Evolutionary conservation across 306 rosid genomes (phyloP).

Genomic region (Quercus cerris): DNA sequence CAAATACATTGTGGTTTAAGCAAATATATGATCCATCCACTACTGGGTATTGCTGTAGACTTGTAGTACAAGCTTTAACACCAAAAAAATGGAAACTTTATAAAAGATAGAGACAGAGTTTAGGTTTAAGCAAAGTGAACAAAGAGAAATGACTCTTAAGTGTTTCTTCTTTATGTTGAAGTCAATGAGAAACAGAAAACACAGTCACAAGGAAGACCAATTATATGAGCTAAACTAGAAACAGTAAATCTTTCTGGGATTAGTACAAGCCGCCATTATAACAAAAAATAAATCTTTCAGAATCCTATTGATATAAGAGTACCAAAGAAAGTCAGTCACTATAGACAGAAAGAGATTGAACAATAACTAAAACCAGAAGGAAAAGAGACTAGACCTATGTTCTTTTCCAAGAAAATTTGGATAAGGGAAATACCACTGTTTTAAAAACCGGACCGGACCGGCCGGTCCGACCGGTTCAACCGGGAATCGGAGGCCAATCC

Average conservation of each 20-base stretch:
- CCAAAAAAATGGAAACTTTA: no score
- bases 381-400: neutral
- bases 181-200: neutral
- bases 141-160: no score
- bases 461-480: no score
- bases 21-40: neutral
- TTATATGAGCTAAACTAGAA: neutral
- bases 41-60: neutral
- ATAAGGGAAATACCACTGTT: neutral
- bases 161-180: neutral
- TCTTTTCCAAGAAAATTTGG: slow-evolving; percentile 21
- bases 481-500: no score
- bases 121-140: neutral
- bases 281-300: neutral
- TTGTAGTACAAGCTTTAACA: no score
- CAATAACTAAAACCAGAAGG: neutral
- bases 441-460: no score
- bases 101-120: neutral
- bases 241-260: neutral
- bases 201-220: neutral
- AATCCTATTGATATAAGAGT: neutral
- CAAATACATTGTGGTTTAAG: neutral
- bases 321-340: neutral
- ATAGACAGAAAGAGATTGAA: neutral
- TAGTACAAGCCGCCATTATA: neutral